phyloP scores from a whole-genome alignment of 2,329 filamentous ascomycete genomes.

The Pseudogymnoascus sp. region DNA sequence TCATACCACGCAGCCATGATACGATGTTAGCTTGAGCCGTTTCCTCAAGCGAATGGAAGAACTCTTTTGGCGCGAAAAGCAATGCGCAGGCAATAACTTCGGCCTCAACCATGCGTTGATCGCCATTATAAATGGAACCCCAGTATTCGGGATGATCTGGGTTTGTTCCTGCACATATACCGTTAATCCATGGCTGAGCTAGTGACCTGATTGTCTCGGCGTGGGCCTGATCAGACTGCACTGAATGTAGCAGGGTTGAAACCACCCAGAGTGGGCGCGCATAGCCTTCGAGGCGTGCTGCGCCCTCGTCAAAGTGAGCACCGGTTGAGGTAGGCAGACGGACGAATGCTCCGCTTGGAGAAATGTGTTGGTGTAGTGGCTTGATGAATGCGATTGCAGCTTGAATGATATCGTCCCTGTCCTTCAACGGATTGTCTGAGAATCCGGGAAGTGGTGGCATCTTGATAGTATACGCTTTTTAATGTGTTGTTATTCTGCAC shows the following conservation, averaged over 20 bases:
- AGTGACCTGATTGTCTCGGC: neutral
- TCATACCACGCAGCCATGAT: constrained; percentile 38
- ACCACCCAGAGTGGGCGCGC: constrained; percentile 18
- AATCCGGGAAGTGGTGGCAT: constrained; percentile 22
- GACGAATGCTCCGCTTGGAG: constrained; percentile 12
- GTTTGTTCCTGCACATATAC: constrained; percentile 26
- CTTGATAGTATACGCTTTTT: neutral
- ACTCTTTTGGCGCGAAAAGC: constrained; percentile 36
- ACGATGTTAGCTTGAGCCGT: constrained; percentile 33
- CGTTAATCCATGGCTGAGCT: constrained; percentile 10
- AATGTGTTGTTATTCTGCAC: neutral
- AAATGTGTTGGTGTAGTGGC: constrained; percentile 13
- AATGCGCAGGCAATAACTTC: constrained; percentile 45
- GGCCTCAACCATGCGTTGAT: constrained; percentile 49
- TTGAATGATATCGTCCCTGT: constrained; percentile 5
- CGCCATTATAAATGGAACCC: constrained; percentile 40
- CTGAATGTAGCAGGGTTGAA: constrained; percentile 11
- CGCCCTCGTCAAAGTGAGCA: constrained; percentile 16
- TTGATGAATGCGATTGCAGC: constrained; percentile 11
- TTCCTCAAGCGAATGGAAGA: constrained; percentile 29
- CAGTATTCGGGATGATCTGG: constrained; percentile 38
- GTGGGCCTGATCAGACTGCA: neutral
- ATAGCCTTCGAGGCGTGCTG: constrained; percentile 18
- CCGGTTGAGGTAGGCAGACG: constrained; percentile 13
- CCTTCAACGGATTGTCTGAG: constrained; percentile 18